A percentile compares a stretch with the other conserved stretches of the same genome.
These are phyloP conservation scores for Vickermania ingenoplastis DNA, from an alignment of 208 protist genomes.

Conservation along the genomic window DNA sequence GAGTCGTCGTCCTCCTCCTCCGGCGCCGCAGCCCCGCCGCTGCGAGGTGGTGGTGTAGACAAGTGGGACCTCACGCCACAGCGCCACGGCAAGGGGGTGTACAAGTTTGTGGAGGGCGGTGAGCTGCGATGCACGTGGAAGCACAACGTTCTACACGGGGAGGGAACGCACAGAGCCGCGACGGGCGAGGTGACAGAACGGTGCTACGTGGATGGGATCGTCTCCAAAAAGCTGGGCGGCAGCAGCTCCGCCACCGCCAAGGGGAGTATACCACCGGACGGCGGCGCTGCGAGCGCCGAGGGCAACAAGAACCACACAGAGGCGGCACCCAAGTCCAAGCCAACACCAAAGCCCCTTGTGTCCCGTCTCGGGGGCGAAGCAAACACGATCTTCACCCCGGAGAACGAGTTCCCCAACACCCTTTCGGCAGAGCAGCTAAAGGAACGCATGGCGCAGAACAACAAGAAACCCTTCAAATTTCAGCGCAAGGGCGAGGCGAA, in stretches of 20 bases:
- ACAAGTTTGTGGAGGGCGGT: slow-evolving; percentile 70
- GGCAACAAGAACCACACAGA: not conserved
- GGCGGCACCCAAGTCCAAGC: not conserved
- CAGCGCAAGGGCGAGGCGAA: slow-evolving; percentile 30
- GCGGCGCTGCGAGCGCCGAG: no score
- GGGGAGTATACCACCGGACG: no score
- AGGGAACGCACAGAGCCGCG: slow-evolving; percentile 43
- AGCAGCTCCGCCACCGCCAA: not conserved
- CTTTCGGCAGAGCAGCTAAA: slow-evolving; percentile 44
- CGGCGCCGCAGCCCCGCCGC: not conserved
- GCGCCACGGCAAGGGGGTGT: slow-evolving; percentile 54
- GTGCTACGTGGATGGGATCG: slow-evolving; percentile 54
- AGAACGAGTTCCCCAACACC: slow-evolving; percentile 74
- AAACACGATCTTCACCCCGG: slow-evolving; percentile 39
- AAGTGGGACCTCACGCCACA: slow-evolving; percentile 25
- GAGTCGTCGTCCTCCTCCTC: slow-evolving; percentile 20
- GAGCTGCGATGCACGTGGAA: slow-evolving; percentile 61
- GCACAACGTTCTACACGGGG: slow-evolving; percentile 68
- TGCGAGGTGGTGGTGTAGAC: not conserved
- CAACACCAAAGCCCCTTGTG: not conserved
- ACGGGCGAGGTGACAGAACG: slow-evolving; percentile 35
- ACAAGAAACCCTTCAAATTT: slow-evolving; percentile 27
- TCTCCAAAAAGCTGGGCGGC: slow-evolving; percentile 8
- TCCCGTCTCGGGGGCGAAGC: not conserved
- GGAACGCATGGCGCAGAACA: slow-evolving; percentile 13